Evolutionary conservation across 2,329 filamentous ascomycete species (phyloP).

Genomic region (Amphichorda felina): DNA sequence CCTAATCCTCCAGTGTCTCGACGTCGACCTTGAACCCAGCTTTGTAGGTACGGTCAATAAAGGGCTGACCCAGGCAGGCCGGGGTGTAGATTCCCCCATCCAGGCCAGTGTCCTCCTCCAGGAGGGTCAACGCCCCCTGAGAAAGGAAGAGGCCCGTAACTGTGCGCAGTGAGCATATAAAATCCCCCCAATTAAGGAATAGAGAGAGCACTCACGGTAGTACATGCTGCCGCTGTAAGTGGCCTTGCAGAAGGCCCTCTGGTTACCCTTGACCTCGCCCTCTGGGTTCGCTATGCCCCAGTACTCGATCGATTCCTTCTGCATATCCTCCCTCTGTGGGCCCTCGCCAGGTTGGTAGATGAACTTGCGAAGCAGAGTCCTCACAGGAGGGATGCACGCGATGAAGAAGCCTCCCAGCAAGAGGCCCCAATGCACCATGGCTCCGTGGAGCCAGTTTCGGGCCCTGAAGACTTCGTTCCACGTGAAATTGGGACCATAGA

Average conservation of each 20-base stretch:
- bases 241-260: constrained; percentile 39
- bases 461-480: constrained; percentile 43
- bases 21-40: constrained; percentile 50
- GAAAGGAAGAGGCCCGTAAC: constrained; percentile 54
- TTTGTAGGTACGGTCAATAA: constrained; percentile 48
- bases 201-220: constrained; percentile 32
- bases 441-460: constrained; percentile 35
- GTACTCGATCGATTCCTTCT: constrained; percentile 50
- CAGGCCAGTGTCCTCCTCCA: constrained; percentile 42
- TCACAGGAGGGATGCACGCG: constrained; percentile 29
- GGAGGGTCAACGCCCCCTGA: constrained; percentile 52
- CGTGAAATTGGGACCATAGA: constrained; percentile 50
- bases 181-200: constrained; percentile 4
- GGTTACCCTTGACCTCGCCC: constrained; percentile 18
- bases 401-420: constrained; percentile 30
- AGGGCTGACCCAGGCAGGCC: constrained; percentile 55
- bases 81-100: constrained; percentile 61
- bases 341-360: constrained; percentile 45
- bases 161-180: constrained; percentile 14
- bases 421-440: constrained; percentile 36
- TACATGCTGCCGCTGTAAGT: constrained; percentile 54
- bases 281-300: constrained; percentile 54
- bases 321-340: constrained; percentile 35
- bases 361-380: constrained; percentile 28
- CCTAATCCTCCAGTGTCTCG: not conserved